Base-by-base conservation (phyloP, 371 early-diverging fungal species). In the Apophysomyces trapeziformis region DNA sequence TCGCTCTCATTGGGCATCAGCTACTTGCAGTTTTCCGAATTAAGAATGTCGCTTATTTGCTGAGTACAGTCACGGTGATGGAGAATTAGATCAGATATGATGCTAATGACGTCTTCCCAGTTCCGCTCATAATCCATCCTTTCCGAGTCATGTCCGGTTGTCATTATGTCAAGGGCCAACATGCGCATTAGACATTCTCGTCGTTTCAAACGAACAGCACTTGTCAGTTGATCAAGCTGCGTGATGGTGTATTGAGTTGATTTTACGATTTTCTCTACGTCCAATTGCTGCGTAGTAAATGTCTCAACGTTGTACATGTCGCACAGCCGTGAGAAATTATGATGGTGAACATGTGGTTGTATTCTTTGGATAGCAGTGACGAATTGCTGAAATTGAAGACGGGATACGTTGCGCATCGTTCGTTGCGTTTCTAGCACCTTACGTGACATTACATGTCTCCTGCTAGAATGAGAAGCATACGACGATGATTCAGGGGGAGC, bases 91-190 rank as follows among this genome's bases (percentile, higher is more conserved):
- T 62, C 50, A 2, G 26, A 44, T 45, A 77, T 77, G 4, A 72
- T 67, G 35, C 67, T 58, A 36, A 74, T 69, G 14, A 72, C 80
- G 7, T 60, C 56, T 16, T 70, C 70, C 80, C 77, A 78, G 35
- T 60, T 72, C 41, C 66, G 62, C 26, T 72, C 78, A 64, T 79
- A 82, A 46, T 72, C 71, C 16, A n/a, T 18, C 13, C 76, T 68
- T 18, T 60, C 66, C 7, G 73, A 70, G 37, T 71, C 67, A 41
- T 68, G 65, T 9, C 70, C 76, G 5, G 68, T 65, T 36, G 79
- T 75, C 80, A 83, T 80, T 57, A 77, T 74, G 63, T 77, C 77
- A 47, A 82, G 54, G 0, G 83, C 79, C 43, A 83, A 63, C 11
- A 83, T 54, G 45, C 80, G 76, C 16, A 77, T 61, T 32, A 83